A percentile compares a stretch with the other conserved stretches of the same genome.
These are phyloP conservation scores for Mycena amicta DNA, from an alignment of 768 basidiomycete genomes.

Conservation along the genomic window DNA sequence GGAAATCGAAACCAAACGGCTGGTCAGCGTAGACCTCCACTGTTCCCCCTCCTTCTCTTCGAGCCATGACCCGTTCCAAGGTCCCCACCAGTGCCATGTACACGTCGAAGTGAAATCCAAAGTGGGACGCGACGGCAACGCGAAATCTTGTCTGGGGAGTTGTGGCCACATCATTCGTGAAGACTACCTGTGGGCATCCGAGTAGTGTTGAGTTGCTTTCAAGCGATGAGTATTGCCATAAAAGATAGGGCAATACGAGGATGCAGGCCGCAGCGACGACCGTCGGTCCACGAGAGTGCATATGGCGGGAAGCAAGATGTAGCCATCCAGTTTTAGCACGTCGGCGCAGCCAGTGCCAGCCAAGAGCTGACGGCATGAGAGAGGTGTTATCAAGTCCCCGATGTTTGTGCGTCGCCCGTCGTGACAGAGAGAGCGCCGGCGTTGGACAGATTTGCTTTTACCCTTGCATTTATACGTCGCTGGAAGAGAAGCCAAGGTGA, in stretches of 20 bases:
- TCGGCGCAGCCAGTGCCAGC: too few species aligned
- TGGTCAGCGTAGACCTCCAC: slow-evolving; percentile 35
- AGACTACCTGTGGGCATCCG: not conserved
- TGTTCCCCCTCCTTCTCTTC: slow-evolving; percentile 18
- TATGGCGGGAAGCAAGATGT: not conserved
- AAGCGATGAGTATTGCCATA: slow-evolving; percentile 11
- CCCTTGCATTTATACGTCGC: too few species aligned
- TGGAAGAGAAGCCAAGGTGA: too few species aligned
- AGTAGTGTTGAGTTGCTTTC: not conserved
- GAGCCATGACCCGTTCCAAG: slow-evolving; percentile 31
- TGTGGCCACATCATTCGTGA: not conserved
- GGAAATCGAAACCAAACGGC: slow-evolving; percentile 36
- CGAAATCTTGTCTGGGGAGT: slow-evolving; percentile 26
- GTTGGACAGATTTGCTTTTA: too few species aligned
- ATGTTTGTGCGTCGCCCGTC: not conserved
- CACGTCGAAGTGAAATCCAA: slow-evolving; percentile 40
- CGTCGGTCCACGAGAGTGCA: slow-evolving; percentile 11
- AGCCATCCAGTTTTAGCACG: not conserved
- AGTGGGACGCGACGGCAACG: slow-evolving; percentile 38
- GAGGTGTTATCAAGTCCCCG: not conserved
- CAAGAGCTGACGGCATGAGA: not conserved
- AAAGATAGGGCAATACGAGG: slow-evolving; percentile 6
- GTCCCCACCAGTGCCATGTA: slow-evolving; percentile 40
- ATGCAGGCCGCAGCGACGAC: slow-evolving; percentile 6
- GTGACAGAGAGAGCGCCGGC: too few species aligned